A percentile compares a stretch with the other conserved stretches of the same genome.
These are phyloP conservation scores for Linum tenue DNA, from an alignment of 345 rosid species.

Conservation along the genomic window DNA sequence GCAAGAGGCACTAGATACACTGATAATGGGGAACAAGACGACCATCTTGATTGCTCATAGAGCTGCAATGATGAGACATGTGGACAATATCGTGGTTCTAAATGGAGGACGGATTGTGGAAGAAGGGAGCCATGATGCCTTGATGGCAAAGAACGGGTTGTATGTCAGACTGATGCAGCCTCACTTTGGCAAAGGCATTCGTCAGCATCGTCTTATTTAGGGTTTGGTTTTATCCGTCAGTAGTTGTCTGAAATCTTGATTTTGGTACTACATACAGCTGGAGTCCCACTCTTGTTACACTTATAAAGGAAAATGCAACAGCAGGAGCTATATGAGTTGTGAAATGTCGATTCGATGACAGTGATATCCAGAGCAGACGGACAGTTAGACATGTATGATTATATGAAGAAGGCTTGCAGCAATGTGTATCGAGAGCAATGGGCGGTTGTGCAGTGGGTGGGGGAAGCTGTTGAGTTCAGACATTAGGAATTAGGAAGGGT, in stretches of 20 bases:
- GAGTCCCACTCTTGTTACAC: slow-evolving; percentile 11
- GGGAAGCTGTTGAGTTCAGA: slow-evolving; percentile 23
- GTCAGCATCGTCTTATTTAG: slow-evolving; percentile 81
- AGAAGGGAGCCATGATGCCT: not conserved
- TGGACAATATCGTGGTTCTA: not conserved
- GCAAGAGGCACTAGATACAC: slow-evolving; percentile 18
- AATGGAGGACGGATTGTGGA: not conserved
- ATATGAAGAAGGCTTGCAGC: slow-evolving; percentile 11
- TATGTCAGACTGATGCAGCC: slow-evolving; percentile 51
- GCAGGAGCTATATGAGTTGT: too few species aligned
- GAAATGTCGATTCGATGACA: too few species aligned
- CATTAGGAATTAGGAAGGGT: slow-evolving; percentile 18
- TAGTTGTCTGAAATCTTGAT: slow-evolving; percentile 13
- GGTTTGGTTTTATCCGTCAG: slow-evolving; percentile 7
- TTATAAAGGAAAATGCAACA: too few species aligned
- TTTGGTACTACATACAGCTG: slow-evolving; percentile 19
- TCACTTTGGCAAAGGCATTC: slow-evolving; percentile 89
- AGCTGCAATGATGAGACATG: not conserved
- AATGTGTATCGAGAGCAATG: slow-evolving; percentile 1
- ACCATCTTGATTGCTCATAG: not conserved
- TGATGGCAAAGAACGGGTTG: not conserved
- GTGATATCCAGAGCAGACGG: too few species aligned
- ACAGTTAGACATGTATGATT: too few species aligned
- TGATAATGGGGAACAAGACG: not conserved
- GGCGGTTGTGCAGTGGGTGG: slow-evolving; percentile 10